A percentile compares a stretch with the other conserved stretches of the same genome.
These are phyloP conservation scores for Candida tetrigidarum DNA, from an alignment of 1,139 yeast species.

Conservation along the genomic window DNA sequence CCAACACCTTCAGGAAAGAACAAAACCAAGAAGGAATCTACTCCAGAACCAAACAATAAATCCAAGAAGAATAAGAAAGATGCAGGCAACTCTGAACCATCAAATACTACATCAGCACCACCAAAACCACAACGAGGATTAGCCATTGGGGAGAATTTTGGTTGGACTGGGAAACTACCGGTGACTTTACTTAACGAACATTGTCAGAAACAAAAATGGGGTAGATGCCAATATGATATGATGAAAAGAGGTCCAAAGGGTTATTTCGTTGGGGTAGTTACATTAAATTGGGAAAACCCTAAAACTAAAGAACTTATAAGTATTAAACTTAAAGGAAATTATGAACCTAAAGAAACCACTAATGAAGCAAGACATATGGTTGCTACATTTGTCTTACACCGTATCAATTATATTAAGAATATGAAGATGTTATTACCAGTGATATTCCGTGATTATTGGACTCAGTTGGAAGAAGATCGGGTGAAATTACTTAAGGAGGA, in stretches of 20 bases:
- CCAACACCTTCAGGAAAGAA: background rate
- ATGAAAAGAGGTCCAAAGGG: slow-evolving; percentile 48
- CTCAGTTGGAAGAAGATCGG: slow-evolving; percentile 64
- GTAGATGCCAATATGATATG: slow-evolving; percentile 79
- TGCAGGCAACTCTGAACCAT: slow-evolving; percentile 4
- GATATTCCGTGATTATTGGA: slow-evolving; percentile 81
- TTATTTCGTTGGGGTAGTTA: slow-evolving; percentile 62
- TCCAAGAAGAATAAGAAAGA: slow-evolving; percentile 12
- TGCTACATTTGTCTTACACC: slow-evolving; percentile 84
- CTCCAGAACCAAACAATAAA: slow-evolving; percentile 10
- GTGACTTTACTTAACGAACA: slow-evolving; percentile 85
- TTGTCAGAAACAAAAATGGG: slow-evolving; percentile 91
- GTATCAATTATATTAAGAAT: slow-evolving; percentile 81
- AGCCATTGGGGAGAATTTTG: slow-evolving; percentile 52
- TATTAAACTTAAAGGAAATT: slow-evolving; percentile 67
- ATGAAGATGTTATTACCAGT: slow-evolving; percentile 87
- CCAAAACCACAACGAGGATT: slow-evolving; percentile 44
- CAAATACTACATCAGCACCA: slow-evolving; percentile 17
- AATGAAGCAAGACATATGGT: slow-evolving; percentile 89
- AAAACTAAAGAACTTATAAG: slow-evolving; percentile 71
- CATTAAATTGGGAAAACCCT: slow-evolving; percentile 75
- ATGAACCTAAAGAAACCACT: slow-evolving; percentile 74
- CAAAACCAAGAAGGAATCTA: background rate
- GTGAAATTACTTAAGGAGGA: slow-evolving; percentile 46
- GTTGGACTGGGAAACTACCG: slow-evolving; percentile 96